These are phyloP conservation scores for Scutellaria galericulata DNA, from an alignment of 257 asterid genomes.

Conservation along the genomic window DNA sequence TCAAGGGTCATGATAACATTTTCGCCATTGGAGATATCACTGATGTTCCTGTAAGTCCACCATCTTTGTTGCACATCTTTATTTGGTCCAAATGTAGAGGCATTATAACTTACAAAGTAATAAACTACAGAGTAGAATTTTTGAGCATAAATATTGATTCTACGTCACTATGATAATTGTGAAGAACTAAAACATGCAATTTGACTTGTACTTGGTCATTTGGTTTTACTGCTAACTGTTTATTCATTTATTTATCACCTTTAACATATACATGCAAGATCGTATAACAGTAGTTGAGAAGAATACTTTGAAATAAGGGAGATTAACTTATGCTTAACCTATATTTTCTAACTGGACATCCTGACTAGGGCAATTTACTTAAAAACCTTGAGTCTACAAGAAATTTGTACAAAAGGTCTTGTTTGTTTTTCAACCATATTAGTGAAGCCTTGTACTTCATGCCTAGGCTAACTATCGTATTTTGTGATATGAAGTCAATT, in stretches of 20 bases:
- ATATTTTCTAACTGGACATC: slow-evolving; percentile 3
- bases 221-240: too few species aligned
- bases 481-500: neutral
- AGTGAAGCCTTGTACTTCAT: neutral
- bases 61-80: slow-evolving; percentile 24
- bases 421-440: neutral
- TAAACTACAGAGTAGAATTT: too few species aligned
- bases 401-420: neutral
- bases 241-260: too few species aligned
- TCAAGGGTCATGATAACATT: slow-evolving; percentile 62
- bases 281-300: too few species aligned
- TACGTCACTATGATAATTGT: neutral
- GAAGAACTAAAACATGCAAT: slow-evolving; percentile 14
- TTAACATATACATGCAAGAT: too few species aligned
- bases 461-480: neutral
- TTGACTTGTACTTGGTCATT: neutral
- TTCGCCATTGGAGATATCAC: slow-evolving; percentile 86
- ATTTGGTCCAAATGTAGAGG: neutral
- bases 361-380: neutral
- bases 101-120: too few species aligned
- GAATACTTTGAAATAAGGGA: too few species aligned
- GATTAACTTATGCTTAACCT: neutral
- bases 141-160: neutral
- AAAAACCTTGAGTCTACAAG: neutral
- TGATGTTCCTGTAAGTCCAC: slow-evolving; percentile 61